Base-by-base conservation (phyloP, 116 monocot genomes). In the Zostera marina region DNA sequence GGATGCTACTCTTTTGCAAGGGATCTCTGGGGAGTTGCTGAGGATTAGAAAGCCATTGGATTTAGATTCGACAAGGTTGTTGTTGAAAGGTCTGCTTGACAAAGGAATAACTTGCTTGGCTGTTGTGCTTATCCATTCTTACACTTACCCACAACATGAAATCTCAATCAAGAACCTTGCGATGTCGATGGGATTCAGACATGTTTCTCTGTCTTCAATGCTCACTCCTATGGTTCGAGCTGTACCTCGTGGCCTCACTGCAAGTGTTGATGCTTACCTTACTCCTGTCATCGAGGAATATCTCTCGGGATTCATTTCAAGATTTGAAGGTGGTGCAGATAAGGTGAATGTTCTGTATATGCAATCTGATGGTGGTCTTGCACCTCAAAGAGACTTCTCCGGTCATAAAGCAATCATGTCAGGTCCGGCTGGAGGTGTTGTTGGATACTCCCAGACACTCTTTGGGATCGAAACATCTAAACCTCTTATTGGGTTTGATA, bases 291-390 rank as follows among this genome's bases (percentile, higher is more conserved):
- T 94, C 51, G 81, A 88, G 51, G 88, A 88, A 52, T 94, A 94
- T 68, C 61, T 94, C 26, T 81, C 82, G 11, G 81, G 84, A 9
- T 94, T 94, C 66, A 76, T 94, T 77, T 88, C 94, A 11, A 81
- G 63, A 63, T 94, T 94, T 67, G 82, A 93, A 51, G 84, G 75
- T 9, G 79, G 74, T 14, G 64, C 61, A 11, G 71, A 72, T 3
- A 75, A 80, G 68, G 72, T 94, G 66, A 94, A 94, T 78, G 88
- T 94, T 21, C 44, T 94, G 40, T 94, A 88, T 54, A 94, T 94
- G 94, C 94, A 88, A 69, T 94, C 94, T 15, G 94, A 94, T 68
- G 94, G 94, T 32, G 94, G 94, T 3, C 75, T 96, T 51, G 94
- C 94, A 44, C 89, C 85, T 8, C 82, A 96, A 40, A 54, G 44